Evolutionary conservation across 805 yeast genomes (phyloP).

Genomic region (Metschnikowia hibisci): DNA sequence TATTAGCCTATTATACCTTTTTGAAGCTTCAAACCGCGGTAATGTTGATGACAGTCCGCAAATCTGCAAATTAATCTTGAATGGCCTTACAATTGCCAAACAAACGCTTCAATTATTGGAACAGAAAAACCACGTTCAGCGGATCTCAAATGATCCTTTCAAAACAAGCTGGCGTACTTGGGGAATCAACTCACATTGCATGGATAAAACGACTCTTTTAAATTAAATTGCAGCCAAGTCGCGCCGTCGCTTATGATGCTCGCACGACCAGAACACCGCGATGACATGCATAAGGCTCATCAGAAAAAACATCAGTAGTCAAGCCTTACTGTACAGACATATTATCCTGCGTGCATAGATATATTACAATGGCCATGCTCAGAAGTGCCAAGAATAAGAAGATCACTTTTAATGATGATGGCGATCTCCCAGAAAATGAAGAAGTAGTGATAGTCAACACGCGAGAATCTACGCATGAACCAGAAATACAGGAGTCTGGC

Average conservation of each 20-base stretch:
- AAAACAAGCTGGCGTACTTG: slow-evolving; percentile 31
- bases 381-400: slow-evolving; percentile 27
- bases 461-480: slow-evolving; percentile 13
- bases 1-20: slow-evolving; percentile 33
- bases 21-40: slow-evolving; percentile 15
- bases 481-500: slow-evolving; percentile 19
- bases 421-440: slow-evolving; percentile 16
- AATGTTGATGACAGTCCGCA: slow-evolving; percentile 6
- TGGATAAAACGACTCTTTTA: background rate
- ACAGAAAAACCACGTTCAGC: slow-evolving; percentile 18
- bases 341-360: background rate
- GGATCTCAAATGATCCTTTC: slow-evolving; percentile 23
- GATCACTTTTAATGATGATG: slow-evolving; percentile 32
- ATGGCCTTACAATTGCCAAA: slow-evolving; percentile 32
- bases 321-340: background rate
- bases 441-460: slow-evolving; percentile 11
- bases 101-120: slow-evolving; percentile 24
- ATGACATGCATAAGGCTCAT: slow-evolving; percentile 3
- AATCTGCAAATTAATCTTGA: slow-evolving; percentile 16
- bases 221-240: background rate
- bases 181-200: slow-evolving; percentile 30
- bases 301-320: slow-evolving; percentile 1
- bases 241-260: slow-evolving; percentile 2
- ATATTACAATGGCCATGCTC: slow-evolving; percentile 26
- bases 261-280: slow-evolving; percentile 13